Base-by-base conservation (phyloP, 2,329 filamentous ascomycete genomes). In the Fusarium burgessii region DNA sequence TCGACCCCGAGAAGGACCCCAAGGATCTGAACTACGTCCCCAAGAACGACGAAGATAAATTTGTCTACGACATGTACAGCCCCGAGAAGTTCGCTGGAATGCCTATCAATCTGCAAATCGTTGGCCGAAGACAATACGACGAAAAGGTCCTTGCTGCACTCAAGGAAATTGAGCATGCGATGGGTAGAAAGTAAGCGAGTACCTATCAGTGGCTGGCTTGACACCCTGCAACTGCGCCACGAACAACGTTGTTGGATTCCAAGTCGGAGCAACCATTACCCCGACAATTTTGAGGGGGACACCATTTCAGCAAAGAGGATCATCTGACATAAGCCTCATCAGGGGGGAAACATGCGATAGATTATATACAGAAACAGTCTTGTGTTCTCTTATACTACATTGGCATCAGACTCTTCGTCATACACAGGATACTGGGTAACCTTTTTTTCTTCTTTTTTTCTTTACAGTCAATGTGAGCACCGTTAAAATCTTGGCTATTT, bases 101-200 rank as follows among this genome's bases (percentile, higher is more conserved):
- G 17, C 78, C 78, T 0, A 73, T 79, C 5, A 74, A 71, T 23
- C 33, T 79, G 6, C 78, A 79, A 38, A 18, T 79, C 5, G 66
- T 79, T 10, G 77, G 77, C 1, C 55, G 77, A 50, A 71, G 77
- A 8, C 72, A 76, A n/a, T 66, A 78, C 7, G 78, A 79, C 29
- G 78, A 79, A 35, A 79, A 78, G 68, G 75, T 78, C 6, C 66
- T 78, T 20, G 74, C 76, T 35, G 76, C 76, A 5, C 55, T 77
- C 18, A 64, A 46, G 7, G 66, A 76, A 40, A 73, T 77, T 36
- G 76, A 77, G 46, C 65, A 61, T 4, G 76, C 76, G 0, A 65
- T 77, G 74, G 62, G 68, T 17, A 61, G 70, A 57, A 46, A 68
- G 40, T 76, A 55, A 60, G 3, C 12, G 9, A 20, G 3, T n/a